These are phyloP conservation scores for Dentiscutata heterogama DNA, from an alignment of 371 early-diverging fungal species.

Conservation along the genomic window DNA sequence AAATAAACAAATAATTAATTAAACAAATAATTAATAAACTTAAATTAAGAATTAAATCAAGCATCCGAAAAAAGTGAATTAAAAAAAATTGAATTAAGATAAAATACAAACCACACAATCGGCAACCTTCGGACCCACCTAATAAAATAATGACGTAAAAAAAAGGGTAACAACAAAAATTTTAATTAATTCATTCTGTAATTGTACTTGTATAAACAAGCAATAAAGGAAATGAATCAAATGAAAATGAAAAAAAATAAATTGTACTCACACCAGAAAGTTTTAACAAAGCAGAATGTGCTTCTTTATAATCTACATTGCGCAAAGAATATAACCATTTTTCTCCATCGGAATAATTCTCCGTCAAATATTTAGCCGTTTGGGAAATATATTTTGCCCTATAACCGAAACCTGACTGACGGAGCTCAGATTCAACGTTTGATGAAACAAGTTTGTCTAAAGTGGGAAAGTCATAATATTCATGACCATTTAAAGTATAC, in stretches of 20 bases:
- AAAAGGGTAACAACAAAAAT: neutral
- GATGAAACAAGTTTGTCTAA: conserved; percentile 62
- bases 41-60: too few species aligned
- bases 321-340: conserved; percentile 74
- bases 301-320: conserved; percentile 63
- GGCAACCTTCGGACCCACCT: conserved; percentile 95
- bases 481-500: conserved; percentile 55
- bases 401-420: conserved; percentile 91
- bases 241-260: neutral
- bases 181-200: too few species aligned
- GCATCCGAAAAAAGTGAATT: neutral
- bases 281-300: conserved; percentile 68
- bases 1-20: too few species aligned
- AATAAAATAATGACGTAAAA: conserved; percentile 32
- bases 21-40: too few species aligned
- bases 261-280: conserved; percentile 75
- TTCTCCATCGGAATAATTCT: conserved; percentile 59
- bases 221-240: too few species aligned
- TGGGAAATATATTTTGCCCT: conserved; percentile 90
- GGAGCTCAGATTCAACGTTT: conserved; percentile 73
- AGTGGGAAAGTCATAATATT: conserved; percentile 80
- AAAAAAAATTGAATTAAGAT: neutral
- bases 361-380: conserved; percentile 67
- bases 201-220: neutral
- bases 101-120: conserved; percentile 88